phyloP scores from a whole-genome alignment of 2,329 filamentous ascomycete genomes.

The Fusarium coicis region DNA sequence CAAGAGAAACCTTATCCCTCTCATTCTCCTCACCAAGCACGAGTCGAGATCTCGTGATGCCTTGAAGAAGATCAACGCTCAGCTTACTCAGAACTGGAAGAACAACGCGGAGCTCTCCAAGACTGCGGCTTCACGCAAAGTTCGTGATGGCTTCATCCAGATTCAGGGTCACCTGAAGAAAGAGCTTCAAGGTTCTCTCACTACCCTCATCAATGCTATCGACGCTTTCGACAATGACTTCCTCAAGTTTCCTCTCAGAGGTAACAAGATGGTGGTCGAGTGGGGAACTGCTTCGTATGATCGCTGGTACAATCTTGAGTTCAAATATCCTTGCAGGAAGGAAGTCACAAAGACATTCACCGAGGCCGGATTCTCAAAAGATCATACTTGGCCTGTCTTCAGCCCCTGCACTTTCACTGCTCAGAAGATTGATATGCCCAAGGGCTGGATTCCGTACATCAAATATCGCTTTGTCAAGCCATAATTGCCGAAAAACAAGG shows the following conservation, averaged over 20 bases:
- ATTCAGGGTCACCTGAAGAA: constrained; percentile 10
- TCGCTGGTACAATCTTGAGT: constrained; percentile 26
- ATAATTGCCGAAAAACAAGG: neutral
- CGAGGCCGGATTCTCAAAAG: constrained; percentile 6
- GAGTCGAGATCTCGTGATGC: neutral
- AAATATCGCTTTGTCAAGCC: constrained; percentile 31
- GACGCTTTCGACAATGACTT: constrained; percentile 22
- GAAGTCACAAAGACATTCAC: constrained; percentile 20
- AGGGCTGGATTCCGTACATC: constrained; percentile 28
- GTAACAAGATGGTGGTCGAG: constrained; percentile 21
- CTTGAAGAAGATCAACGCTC: constrained; percentile 3
- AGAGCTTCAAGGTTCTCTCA: neutral
- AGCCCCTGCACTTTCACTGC: constrained; percentile 19
- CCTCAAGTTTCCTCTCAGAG: constrained; percentile 13
- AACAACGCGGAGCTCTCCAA: constrained; percentile 27
- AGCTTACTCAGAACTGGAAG: constrained; percentile 29
- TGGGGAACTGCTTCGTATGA: constrained; percentile 18
- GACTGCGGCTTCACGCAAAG: constrained; percentile 15
- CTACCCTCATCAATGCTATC: neutral
- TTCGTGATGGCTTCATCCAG: constrained; percentile 25
- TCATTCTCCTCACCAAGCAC: constrained; percentile 21
- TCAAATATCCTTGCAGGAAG: constrained; percentile 28
- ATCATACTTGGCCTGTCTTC: constrained; percentile 22
- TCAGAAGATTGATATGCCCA: constrained; percentile 17
- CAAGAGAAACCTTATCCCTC: constrained; percentile 3